A percentile compares a stretch with the other conserved stretches of the same genome.
Evolutionary conservation across 768 basidiomycete species (phyloP).

Genomic region (Atractiella rhizophila): DNA sequence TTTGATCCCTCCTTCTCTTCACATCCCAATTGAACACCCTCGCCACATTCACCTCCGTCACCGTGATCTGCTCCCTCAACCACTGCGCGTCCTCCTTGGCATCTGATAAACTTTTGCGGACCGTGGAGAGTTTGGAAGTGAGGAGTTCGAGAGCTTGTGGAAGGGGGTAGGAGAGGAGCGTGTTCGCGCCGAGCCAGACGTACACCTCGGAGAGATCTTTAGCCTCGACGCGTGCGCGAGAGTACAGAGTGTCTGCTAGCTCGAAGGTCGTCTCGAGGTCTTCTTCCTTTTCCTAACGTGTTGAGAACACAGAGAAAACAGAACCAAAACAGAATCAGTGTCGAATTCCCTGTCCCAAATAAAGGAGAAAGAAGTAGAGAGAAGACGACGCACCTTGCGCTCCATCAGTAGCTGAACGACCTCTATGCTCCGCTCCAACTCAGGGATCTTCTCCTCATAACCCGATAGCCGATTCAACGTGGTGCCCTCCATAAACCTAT

Average conservation of each 20-base stretch:
- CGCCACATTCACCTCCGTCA: constrained; percentile 90
- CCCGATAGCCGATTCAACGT: constrained; percentile 48
- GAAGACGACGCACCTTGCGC: constrained; percentile 37
- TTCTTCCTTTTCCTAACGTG: constrained; percentile 21
- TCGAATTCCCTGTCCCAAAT: too few relatives aligned
- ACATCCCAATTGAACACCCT: constrained; percentile 93
- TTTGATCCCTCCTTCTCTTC: constrained; percentile 47
- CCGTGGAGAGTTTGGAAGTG: constrained; percentile 43
- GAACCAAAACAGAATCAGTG: too few relatives aligned
- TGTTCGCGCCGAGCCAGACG: constrained; percentile 89
- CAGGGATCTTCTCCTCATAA: constrained; percentile 83
- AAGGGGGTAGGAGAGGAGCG: constrained; percentile 84
- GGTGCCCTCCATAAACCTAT: constrained; percentile 88
- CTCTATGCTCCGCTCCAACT: constrained; percentile 72
- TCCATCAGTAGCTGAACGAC: constrained; percentile 57
- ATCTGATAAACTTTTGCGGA: constrained; percentile 38
- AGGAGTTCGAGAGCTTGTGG: constrained; percentile 50
- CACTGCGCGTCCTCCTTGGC: constrained; percentile 75
- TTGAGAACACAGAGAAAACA: too few relatives aligned
- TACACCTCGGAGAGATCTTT: too few relatives aligned
- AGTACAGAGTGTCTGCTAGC: constrained; percentile 80
- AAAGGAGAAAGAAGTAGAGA: neutral
- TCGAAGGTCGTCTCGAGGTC: constrained; percentile 69
- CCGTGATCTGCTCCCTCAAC: constrained; percentile 73
- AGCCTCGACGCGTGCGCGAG: constrained; percentile 79